A percentile compares a stretch with the other conserved stretches of the same genome.
phyloP scores from a whole-genome alignment of 106 monocot genomes.

The Acanthochlamys bracteata region DNA sequence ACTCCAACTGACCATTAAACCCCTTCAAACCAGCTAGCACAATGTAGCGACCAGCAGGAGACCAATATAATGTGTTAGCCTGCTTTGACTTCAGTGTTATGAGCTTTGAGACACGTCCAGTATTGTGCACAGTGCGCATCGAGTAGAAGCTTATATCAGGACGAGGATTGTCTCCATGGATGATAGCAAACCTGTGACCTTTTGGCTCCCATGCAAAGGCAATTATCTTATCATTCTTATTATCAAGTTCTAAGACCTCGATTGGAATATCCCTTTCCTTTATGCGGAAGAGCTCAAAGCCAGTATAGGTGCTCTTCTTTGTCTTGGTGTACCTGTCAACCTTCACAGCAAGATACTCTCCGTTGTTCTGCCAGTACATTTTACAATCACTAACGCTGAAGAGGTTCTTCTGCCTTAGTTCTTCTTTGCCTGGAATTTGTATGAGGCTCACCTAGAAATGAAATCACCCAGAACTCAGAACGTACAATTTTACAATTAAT shows the following conservation, averaged over 20 bases:
- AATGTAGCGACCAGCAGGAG: conserved; percentile 68
- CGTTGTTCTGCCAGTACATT: conserved; percentile 95
- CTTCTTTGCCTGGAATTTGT: conserved; percentile 90
- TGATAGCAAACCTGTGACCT: conserved; percentile 84
- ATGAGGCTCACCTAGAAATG: conserved; percentile 65
- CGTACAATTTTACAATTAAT: background rate
- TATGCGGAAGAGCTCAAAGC: conserved; percentile 89
- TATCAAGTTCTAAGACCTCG: conserved; percentile 87
- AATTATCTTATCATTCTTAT: conserved; percentile 88
- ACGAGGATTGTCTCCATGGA: conserved; percentile 75
- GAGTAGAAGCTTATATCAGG: conserved; percentile 89
- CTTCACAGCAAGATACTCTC: conserved; percentile 89
- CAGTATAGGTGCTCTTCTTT: conserved; percentile 85
- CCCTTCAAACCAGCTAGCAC: conserved; percentile 87
- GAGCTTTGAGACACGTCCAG: conserved; percentile 73
- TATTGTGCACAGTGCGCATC: conserved; percentile 58
- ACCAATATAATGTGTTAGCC: conserved; percentile 92
- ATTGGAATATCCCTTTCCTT: conserved; percentile 96
- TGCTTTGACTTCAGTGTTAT: conserved; percentile 83
- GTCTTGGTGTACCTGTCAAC: conserved; percentile 92
- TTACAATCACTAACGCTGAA: conserved; percentile 90
- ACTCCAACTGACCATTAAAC: conserved; percentile 89
- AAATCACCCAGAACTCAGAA: background rate
- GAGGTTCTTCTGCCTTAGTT: conserved; percentile 86
- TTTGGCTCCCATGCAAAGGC: conserved; percentile 98